Evolutionary conservation across 257 asterid genomes (phyloP), one percentile per base, ranked within the genome.

Genomic region (Cordia subcordata): DNA sequence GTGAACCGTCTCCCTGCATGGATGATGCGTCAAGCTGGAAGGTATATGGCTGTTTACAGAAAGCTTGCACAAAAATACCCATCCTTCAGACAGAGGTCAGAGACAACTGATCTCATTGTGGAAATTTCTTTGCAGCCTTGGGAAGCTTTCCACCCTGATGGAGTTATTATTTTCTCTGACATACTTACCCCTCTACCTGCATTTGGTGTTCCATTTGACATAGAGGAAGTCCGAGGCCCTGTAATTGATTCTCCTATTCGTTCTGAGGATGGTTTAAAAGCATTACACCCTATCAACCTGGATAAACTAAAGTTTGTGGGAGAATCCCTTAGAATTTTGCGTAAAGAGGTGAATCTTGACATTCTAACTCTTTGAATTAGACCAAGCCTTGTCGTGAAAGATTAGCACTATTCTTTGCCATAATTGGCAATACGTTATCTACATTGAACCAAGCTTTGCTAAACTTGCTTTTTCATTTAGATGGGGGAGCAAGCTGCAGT

Each of bases 1-100:
- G 97, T 93, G 65, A 79, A 70, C 66, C 88, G 96, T 49, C 96
- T 92, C 55, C 97, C 96, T 56, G 99, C 99, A 49, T 93, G 97
- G 97, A 93, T 93, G 99, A 89, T 93, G 99, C 97, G 88, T 66
- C 97, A 89, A 83, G 97, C 96, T 45, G 97, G 95, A 80, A 86
- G 97, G 84, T 93, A 93, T 49, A 86, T 93, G 99, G 92, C 96
- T 68, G 82, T 80, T 65, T 93, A 89, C 77, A 69, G 86, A 79
- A 89, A 89, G 85, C 99, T 89, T 71, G 90, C 99, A 27, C 81
- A 88, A 93, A 93, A 85, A 83, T 60, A 93, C 70, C 96, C 96
- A 32, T 86, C 97, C 79, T 93, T 93, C 95, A 74, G 99, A 79
- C 85, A 89, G 85, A 89, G 99, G 73, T 93, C 97, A 72, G 99